phyloP scores from a whole-genome alignment of 306 rosid genomes.

The Quercus dentata region DNA sequence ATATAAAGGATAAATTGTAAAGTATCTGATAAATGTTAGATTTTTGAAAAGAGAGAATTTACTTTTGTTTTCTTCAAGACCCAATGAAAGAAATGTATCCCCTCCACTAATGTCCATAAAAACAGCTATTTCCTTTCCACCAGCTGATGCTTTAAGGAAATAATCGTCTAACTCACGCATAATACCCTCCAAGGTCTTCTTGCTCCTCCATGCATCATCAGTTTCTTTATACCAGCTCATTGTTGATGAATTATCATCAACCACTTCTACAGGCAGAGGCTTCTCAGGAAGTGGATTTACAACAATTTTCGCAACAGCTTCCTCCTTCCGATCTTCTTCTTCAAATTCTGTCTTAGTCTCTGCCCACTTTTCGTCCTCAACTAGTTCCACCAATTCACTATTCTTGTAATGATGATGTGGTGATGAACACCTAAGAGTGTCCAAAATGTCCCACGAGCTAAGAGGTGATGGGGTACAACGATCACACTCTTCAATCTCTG shows the following conservation, averaged over 20 bases:
- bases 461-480: conserved; percentile 21
- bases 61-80: conserved; percentile 47
- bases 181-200: conserved; percentile 63
- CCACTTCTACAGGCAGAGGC: conserved; percentile 29
- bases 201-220: conserved; percentile 39
- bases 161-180: conserved; percentile 71
- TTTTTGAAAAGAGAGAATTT: conserved; percentile 22
- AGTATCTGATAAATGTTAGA: neutral
- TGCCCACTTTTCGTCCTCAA: conserved; percentile 71
- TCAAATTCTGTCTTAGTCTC: conserved; percentile 70
- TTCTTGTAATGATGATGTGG: conserved; percentile 2
- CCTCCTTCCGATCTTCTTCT: conserved; percentile 64
- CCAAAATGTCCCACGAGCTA: conserved; percentile 28
- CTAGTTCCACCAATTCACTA: conserved; percentile 37
- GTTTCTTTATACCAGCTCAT: conserved; percentile 37
- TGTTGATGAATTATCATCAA: conserved; percentile 38
- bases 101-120: conserved; percentile 63
- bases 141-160: conserved; percentile 79
- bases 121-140: conserved; percentile 75
- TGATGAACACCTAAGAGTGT: conserved; percentile 22
- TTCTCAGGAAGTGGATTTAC: conserved; percentile 33
- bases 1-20: neutral
- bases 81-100: conserved; percentile 43
- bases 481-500: conserved; percentile 32
- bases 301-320: conserved; percentile 36